Base-by-base conservation (phyloP, 371 early-diverging fungal genomes). In the Entomophthora muscae region DNA sequence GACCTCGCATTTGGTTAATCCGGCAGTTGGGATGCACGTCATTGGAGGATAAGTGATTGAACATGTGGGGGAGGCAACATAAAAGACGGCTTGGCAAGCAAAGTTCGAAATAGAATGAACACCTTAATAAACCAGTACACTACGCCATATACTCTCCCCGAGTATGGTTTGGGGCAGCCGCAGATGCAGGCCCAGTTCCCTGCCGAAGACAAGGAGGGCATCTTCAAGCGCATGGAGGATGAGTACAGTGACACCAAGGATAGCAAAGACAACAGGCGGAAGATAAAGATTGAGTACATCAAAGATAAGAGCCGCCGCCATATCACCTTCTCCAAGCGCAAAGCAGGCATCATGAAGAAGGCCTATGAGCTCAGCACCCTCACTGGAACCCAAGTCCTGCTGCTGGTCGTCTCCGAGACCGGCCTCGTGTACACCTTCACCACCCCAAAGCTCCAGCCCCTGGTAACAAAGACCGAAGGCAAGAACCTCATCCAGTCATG, bases 281-380 rank as follows among this genome's bases (percentile, higher is more conserved):
- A 96, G 74, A 95, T 98, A 73, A 93, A 90, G 72, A 94, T 96
- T 73, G 94, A 92, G 71, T 98, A 88, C 70, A 99, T 99, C 67
- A 87, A 89, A 65, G 96, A 94, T 71, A 95, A 92, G 75, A 87
- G 84, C 66, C 81, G 93, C 66, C 81, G 99, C 68, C 91, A 94
- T 68, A 96, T 98, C 64, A 96, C 98, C 1, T 99, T 99, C 74
- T 88, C 88, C 66, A 99, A 99, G 74, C 81, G 99, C 72, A 99
- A 98, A 74, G 93, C 95, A 31, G 98, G 98, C 53, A 91, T 99
- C 68, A 95, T 99, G 96, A 98, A 98, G 75, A 99, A 97, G 83
- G 98, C 98, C 0, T 95, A 90, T 69, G 99, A 98, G 73, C 80
- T 99, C 32, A 84, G 84, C 69, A 90, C 95, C 1, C 75, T 99